A percentile compares a stretch with the other conserved stretches of the same genome.
phyloP scores from a whole-genome alignment of 2,329 filamentous ascomycete genomes.

The Neopestalotiopsis rosae region DNA sequence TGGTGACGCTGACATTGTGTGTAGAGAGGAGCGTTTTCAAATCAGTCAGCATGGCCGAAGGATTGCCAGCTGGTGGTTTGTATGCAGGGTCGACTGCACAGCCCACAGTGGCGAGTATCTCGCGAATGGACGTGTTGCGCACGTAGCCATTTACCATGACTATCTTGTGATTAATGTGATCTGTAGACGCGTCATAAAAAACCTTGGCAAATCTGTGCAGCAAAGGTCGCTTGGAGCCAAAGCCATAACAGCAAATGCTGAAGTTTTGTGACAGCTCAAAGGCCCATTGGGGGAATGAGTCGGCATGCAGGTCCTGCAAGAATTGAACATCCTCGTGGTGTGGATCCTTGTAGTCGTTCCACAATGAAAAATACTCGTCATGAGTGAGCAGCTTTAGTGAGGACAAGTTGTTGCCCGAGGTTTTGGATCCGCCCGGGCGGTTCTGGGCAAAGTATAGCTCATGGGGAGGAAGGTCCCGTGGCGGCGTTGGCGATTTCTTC shows the following conservation, averaged over 20 bases:
- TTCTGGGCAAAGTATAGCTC: constrained; percentile 96
- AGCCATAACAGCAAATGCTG: constrained; percentile 89
- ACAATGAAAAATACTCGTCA: constrained; percentile 84
- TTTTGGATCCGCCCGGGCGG: constrained; percentile 78
- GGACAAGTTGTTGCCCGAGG: constrained; percentile 83
- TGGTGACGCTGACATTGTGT: constrained; percentile 57
- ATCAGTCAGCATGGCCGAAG: constrained; percentile 70
- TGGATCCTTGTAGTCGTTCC: constrained; percentile 68
- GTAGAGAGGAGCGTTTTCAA: constrained; percentile 67
- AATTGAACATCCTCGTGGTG: constrained; percentile 74
- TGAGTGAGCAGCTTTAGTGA: constrained; percentile 81
- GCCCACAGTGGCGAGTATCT: constrained; percentile 73
- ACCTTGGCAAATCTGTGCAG: constrained; percentile 77
- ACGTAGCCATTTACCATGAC: constrained; percentile 89
- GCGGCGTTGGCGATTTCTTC: constrained; percentile 77
- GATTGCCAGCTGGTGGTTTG: constrained; percentile 64
- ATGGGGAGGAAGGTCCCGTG: constrained; percentile 81
- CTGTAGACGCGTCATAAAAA: constrained; percentile 54
- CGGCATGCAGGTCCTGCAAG: constrained; percentile 75
- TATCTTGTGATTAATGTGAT: constrained; percentile 60
- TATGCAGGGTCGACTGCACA: constrained; percentile 60
- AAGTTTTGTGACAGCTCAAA: constrained; percentile 90
- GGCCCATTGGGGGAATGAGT: constrained; percentile 88
- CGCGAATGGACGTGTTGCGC: constrained; percentile 67
- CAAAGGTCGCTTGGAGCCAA: constrained; percentile 83